These are phyloP conservation scores for Psilocybe tampanensis DNA, from an alignment of 768 basidiomycete species.

Conservation along the genomic window DNA sequence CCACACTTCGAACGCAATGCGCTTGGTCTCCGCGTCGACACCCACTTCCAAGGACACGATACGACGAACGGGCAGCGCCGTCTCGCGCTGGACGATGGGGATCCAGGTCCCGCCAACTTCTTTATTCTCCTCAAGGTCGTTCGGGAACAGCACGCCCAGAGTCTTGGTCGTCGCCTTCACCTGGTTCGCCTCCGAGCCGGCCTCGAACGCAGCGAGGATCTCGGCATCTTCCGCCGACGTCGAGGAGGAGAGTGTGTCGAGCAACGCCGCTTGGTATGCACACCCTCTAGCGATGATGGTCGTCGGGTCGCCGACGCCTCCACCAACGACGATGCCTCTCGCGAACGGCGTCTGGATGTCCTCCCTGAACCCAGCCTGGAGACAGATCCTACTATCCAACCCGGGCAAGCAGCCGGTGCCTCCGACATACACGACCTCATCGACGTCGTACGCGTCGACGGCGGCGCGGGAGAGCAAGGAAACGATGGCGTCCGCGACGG, in stretches of 20 bases:
- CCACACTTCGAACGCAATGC: constrained; percentile 74
- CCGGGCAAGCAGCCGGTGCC: constrained; percentile 77
- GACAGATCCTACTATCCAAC: constrained; percentile 59
- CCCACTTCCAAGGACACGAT: constrained; percentile 60
- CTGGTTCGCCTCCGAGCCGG: constrained; percentile 32
- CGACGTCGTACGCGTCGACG: constrained; percentile 67
- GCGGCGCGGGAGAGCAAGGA: constrained; percentile 53
- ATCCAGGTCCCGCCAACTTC: constrained; percentile 68
- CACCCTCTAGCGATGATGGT: constrained; percentile 78
- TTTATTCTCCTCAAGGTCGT: constrained; percentile 34
- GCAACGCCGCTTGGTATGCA: constrained; percentile 70
- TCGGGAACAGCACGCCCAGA: constrained; percentile 69
- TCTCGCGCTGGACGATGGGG: constrained; percentile 68
- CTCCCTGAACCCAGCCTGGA: constrained; percentile 57
- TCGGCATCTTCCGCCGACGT: constrained; percentile 51
- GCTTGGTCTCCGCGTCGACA: constrained; percentile 41
- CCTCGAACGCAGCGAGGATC: constrained; percentile 51
- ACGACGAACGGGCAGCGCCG: constrained; percentile 69
- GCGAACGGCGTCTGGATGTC: constrained; percentile 67
- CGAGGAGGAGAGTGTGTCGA: constrained; percentile 42
- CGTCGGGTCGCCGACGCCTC: constrained; percentile 76
- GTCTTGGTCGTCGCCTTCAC: constrained; percentile 61
- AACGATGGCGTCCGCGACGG: constrained; percentile 51
- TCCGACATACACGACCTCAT: constrained; percentile 82
- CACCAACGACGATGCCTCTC: constrained; percentile 67